These are phyloP conservation scores for Poa pratensis DNA, from an alignment of 176 grass and related monocot species.

Conservation along the genomic window DNA sequence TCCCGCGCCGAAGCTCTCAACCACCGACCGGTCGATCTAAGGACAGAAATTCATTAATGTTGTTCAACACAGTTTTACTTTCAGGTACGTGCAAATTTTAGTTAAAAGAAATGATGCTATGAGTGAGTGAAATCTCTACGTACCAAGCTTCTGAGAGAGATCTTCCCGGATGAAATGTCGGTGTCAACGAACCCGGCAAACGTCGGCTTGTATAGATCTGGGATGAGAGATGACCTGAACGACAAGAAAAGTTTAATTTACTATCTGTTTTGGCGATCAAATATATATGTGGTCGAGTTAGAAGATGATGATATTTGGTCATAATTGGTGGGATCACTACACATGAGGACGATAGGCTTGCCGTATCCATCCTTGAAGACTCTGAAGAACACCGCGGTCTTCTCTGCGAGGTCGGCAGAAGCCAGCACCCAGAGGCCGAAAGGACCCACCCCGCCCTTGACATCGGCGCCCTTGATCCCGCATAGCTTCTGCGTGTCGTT, in stretches of 20 bases:
- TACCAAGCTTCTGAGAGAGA: conserved; percentile 69
- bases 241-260: background rate
- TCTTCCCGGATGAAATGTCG: conserved; percentile 55
- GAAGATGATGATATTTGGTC: background rate
- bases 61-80: background rate
- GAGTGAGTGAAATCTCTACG: background rate
- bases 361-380: conserved; percentile 48
- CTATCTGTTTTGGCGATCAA: background rate
- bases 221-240: conserved; percentile 57
- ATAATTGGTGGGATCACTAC: conserved; percentile 69
- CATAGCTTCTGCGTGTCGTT: conserved; percentile 59
- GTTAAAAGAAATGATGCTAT: background rate
- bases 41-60: background rate
- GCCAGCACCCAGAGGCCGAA: conserved; percentile 75
- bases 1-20: conserved; percentile 63
- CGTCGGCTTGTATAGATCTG: conserved; percentile 59
- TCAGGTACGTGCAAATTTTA: background rate
- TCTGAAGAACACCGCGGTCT: conserved; percentile 68
- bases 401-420: conserved; percentile 52
- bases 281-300: background rate
- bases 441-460: conserved; percentile 66
- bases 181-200: conserved; percentile 70
- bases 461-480: conserved; percentile 55
- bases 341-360: conserved; percentile 83
- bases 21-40: conserved; percentile 68